Evolutionary conservation across 176 grass and related monocot species (phyloP).

Genomic region (Urochloa ruziziensis): DNA sequence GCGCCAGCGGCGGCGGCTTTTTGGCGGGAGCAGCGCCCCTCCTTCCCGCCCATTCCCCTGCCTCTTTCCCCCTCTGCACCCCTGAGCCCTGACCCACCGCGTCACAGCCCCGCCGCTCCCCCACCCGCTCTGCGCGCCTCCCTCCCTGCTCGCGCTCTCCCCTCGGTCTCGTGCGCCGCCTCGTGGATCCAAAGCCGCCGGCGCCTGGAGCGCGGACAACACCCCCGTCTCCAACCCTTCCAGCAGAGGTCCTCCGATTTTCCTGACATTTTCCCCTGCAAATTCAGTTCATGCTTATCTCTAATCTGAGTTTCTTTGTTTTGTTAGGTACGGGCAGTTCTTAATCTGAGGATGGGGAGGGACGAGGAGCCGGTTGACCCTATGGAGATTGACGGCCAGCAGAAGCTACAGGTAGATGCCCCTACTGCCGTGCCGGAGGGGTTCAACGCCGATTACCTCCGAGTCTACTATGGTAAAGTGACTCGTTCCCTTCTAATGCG

Average conservation of each 20-base stretch:
- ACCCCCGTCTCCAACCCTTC: too few species aligned
- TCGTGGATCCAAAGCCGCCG: too few species aligned
- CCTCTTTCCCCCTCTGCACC: neutral
- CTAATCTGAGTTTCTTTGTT: neutral
- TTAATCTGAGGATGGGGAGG: conserved; percentile 40
- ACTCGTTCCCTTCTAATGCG: neutral
- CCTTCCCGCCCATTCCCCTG: conserved; percentile 7
- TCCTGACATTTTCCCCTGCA: neutral
- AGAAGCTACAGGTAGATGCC: conserved; percentile 24
- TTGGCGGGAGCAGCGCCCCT: neutral
- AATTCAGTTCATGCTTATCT: neutral
- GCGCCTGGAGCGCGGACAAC: too few species aligned
- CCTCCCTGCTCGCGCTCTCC: too few species aligned
- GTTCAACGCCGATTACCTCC: conserved; percentile 71
- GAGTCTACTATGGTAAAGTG: conserved; percentile 80
- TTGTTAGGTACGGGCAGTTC: neutral
- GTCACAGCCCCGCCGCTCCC: too few species aligned
- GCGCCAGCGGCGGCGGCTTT: neutral
- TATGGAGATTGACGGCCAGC: conserved; percentile 55
- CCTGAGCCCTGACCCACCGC: neutral
- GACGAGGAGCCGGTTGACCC: conserved; percentile 25
- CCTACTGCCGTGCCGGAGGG: conserved; percentile 22
- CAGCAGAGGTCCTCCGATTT: neutral
- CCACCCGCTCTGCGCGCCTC: too few species aligned
- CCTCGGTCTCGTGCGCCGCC: too few species aligned